Conservation (phyloP, 2,329 filamentous ascomycete genomes). For the Aureobasidium sp. region DNA sequence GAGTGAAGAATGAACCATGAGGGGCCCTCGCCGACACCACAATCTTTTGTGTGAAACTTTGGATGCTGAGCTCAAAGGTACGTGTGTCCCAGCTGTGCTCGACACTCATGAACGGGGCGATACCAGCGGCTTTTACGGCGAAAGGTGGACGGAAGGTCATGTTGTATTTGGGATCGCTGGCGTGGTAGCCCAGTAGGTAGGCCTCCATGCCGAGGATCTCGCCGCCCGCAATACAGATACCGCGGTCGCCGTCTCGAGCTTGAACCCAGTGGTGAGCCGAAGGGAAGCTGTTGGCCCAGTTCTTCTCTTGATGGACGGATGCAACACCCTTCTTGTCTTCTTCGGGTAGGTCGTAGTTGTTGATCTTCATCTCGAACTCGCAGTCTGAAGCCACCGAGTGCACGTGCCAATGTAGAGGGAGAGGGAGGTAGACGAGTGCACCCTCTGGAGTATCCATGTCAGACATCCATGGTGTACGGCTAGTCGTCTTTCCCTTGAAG, state of each 20-base stretch:
- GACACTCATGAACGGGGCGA: conserved; percentile 39
- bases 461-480: conserved; percentile 34
- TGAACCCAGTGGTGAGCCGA: conserved; percentile 38
- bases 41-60: conserved; percentile 36
- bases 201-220: conserved; percentile 37
- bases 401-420: conserved; percentile 48
- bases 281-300: conserved; percentile 43
- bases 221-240: conserved; percentile 34
- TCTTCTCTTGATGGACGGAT: conserved; percentile 45
- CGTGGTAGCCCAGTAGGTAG: conserved; percentile 42
- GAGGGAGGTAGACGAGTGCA: conserved; percentile 38
- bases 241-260: conserved; percentile 23
- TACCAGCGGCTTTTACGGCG: conserved; percentile 31
- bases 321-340: conserved; percentile 29
- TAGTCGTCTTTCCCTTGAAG: conserved; percentile 35
- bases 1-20: conserved; percentile 38
- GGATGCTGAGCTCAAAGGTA: conserved; percentile 32
- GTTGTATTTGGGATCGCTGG: conserved; percentile 25
- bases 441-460: conserved; percentile 38
- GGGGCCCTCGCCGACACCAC: conserved; percentile 36
- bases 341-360: conserved; percentile 22
- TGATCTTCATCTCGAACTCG: conserved; percentile 34
- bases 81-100: conserved; percentile 35
- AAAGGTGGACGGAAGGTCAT: conserved; percentile 42
- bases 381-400: conserved; percentile 39